Evolutionary conservation across 192 early-diverging fungal genomes (phyloP), one percentile per base, ranked within the genome.

Genomic region (Coemansia umbellata): DNA sequence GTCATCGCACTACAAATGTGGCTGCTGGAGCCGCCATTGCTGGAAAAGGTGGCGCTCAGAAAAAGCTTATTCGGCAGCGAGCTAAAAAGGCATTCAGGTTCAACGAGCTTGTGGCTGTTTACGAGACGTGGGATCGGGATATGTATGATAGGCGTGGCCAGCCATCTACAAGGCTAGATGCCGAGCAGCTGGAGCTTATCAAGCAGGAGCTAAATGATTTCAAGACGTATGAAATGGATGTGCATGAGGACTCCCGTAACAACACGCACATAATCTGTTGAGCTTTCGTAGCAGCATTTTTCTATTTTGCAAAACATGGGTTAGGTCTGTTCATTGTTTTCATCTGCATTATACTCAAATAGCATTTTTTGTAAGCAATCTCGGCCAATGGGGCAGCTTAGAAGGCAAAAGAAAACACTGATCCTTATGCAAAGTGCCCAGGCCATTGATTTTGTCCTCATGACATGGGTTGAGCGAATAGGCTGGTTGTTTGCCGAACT

Each of bases 171-270:
- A 84, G 87, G 43, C 66, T 98, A 1, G 96, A 94, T 4, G 85
- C 92, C 13, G 74, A 84, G 26, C 78, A 95, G 47, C 92, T 93
- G 31, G 85, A 89, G 53, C 71, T 75, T 55, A 97, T 98, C 67
- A 88, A 94, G 41, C 83, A 91, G 63, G 95, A 98, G 64, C 69
- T 98, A 47, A 98, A 98, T 74, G 83, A 90, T 47, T 98, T 86
- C 79, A 98, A 98, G 76, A 78, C 87, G 42, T 76, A 79, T 30
- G 94, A 97, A 60, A 95, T 98, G 94, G 65, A 77, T 15, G 88
- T 97, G 11, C 94, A 94, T 59, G 80, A 84, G 45, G 85, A 91
- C 15, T 87, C 87, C 45, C 79, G 78, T 8, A 49, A 73, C 21
- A 81, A 86, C 55, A 91, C 89, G 13, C 86, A 87, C 42, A 87